phyloP scores from a whole-genome alignment of 495 filamentous ascomycete species.

The Margaritispora aquatica region DNA sequence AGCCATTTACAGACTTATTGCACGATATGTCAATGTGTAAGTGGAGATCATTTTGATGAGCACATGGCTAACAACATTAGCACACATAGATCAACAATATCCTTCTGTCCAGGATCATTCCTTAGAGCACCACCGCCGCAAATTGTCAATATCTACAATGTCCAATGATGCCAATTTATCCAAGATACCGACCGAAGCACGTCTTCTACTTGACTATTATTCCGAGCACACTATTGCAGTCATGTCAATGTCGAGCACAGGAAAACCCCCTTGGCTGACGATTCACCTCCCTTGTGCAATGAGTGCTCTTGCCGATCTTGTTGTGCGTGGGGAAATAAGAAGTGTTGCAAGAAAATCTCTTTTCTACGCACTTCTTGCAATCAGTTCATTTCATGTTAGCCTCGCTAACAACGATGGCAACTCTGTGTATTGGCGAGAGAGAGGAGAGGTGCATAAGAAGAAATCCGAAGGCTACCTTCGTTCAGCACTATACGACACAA shows the following conservation, averaged over 20 bases:
- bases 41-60: not conserved
- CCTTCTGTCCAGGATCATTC: not conserved
- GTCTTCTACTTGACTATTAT: not conserved
- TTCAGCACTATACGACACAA: not conserved
- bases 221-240: not conserved
- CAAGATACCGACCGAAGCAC: not conserved
- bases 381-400: not conserved
- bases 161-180: not conserved
- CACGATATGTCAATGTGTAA: not conserved
- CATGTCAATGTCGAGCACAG: not conserved
- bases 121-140: conserved; percentile 27
- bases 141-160: not conserved
- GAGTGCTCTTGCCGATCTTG: not conserved
- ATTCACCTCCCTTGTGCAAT: not conserved
- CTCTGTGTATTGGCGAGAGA: not conserved
- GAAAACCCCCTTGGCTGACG: not conserved
- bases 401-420: not conserved
- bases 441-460: not conserved
- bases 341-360: not conserved
- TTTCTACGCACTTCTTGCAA: not conserved
- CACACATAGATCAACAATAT: not conserved
- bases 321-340: not conserved
- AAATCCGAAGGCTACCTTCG: not conserved
- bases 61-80: not conserved
- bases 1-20: not conserved